These are phyloP conservation scores for barrel medic (Medicago truncatula) DNA, from an alignment of 306 rosid genomes.

Conservation along the genomic window MtrunA17r5.0-ANR NC_053044.1:37830501-37831000, in stretches of 20 bases:
- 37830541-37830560: background rate
- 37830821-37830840: background rate
- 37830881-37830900: background rate
- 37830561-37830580: background rate
- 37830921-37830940: slow-evolving; percentile 3
- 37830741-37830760: no score
- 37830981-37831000: slow-evolving; percentile 14
- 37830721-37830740: background rate
- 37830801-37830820: slow-evolving; percentile 22
- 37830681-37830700: background rate
- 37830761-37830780: no score
- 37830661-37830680: background rate
- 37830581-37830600: background rate
- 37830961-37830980: background rate
- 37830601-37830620: background rate
- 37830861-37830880: background rate
- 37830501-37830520: background rate
- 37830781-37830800: background rate
- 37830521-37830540: slow-evolving; percentile 8
- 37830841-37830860: background rate
- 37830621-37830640: background rate
- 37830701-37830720: background rate
- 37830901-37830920: background rate
- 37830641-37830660: background rate
- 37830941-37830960: slow-evolving; percentile 5